These are phyloP conservation scores for Capronia epimyces DNA, from an alignment of 2,329 filamentous ascomycete genomes.

Conservation along the genomic window DNA sequence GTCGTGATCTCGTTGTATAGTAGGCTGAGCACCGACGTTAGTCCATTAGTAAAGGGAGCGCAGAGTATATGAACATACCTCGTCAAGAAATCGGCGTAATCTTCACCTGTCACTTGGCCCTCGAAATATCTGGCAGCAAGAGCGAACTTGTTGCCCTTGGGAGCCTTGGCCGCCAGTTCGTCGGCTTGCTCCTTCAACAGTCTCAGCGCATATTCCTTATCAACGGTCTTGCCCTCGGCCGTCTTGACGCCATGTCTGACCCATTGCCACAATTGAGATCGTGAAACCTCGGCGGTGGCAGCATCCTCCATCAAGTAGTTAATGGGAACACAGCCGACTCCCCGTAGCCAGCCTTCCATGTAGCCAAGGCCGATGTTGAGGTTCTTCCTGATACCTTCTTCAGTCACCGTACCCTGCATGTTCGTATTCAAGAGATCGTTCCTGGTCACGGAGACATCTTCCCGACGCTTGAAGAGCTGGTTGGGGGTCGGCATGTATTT, in stretches of 20 bases:
- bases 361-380: conserved; percentile 93
- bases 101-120: conserved; percentile 88
- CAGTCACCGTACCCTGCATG: conserved; percentile 83
- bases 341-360: conserved; percentile 97
- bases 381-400: conserved; percentile 95
- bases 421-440: conserved; percentile 98
- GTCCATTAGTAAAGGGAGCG: conserved; percentile 20
- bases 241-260: conserved; percentile 67
- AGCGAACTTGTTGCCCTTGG: conserved; percentile 85
- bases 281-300: conserved; percentile 90
- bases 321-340: conserved; percentile 92
- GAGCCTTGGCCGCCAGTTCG: conserved; percentile 65
- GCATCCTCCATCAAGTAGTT: conserved; percentile 99
- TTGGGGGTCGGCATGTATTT: conserved; percentile 98
- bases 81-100: conserved; percentile 95
- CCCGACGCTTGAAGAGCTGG: conserved; percentile 83
- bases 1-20: conserved; percentile 84
- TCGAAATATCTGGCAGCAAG: conserved; percentile 91
- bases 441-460: conserved; percentile 78
- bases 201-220: conserved; percentile 83
- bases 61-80: conserved; percentile 51
- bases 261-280: conserved; percentile 97
- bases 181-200: conserved; percentile 82
- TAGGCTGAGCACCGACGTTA: conserved; percentile 48
- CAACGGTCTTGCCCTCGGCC: conserved; percentile 82